Percentiles rank a stretch among this genome's conserved stretches.
Evolutionary conservation across 2,329 filamentous ascomycete species (phyloP).

Genomic region (Colletotrichum lupini): DNA sequence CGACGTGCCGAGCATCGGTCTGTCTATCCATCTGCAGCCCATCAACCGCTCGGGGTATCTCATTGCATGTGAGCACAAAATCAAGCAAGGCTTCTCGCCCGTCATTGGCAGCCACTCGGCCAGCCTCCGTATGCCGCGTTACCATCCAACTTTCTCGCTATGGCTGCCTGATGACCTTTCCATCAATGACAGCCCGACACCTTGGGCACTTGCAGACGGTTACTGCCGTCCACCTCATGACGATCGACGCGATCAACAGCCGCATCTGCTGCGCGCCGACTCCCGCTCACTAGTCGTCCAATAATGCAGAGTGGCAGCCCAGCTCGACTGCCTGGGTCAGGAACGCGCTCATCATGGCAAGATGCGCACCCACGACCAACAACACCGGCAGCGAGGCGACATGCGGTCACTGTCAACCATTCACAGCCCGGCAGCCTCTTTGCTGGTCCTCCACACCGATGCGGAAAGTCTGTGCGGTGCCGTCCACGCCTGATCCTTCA

Average conservation of each 20-base stretch:
- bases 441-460: slow-evolving; percentile 13
- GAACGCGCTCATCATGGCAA: slow-evolving; percentile 14
- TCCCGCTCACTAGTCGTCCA: slow-evolving; percentile 20
- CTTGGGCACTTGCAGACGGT: slow-evolving; percentile 19
- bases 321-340: slow-evolving; percentile 18
- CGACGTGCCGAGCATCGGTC: slow-evolving; percentile 22
- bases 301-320: slow-evolving; percentile 12
- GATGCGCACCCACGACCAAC: neutral
- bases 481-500: slow-evolving; percentile 10
- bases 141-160: neutral
- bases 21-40: slow-evolving; percentile 11
- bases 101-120: slow-evolving; percentile 21
- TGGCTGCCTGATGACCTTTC: slow-evolving; percentile 12
- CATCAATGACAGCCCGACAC: slow-evolving; percentile 4
- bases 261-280: slow-evolving; percentile 17
- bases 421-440: neutral
- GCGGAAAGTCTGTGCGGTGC: slow-evolving; percentile 28
- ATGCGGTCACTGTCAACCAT: slow-evolving; percentile 7
- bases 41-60: slow-evolving; percentile 30
- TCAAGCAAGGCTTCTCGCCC: slow-evolving; percentile 6
- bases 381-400: slow-evolving; percentile 7
- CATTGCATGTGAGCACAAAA: slow-evolving; percentile 31
- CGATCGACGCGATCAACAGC: slow-evolving; percentile 31
- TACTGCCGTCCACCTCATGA: slow-evolving; percentile 23
- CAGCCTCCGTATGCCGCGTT: slow-evolving; percentile 10